Percentiles rank a stretch among this genome's conserved stretches.
phyloP scores from a whole-genome alignment of 2,329 filamentous ascomycete species.

The Emergomyces pasteurianus region DNA sequence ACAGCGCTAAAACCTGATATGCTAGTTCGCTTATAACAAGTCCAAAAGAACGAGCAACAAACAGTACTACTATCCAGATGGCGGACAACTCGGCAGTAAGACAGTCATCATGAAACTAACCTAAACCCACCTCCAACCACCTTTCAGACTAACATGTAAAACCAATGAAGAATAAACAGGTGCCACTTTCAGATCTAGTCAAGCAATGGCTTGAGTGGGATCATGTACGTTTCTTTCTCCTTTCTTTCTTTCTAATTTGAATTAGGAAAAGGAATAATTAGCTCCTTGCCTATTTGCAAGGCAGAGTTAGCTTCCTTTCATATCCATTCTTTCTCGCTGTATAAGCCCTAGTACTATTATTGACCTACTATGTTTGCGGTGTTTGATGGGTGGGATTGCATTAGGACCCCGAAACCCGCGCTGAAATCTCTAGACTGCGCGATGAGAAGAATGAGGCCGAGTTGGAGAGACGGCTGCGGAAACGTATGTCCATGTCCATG shows the following conservation, averaged over 20 bases:
- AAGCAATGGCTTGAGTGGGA: constrained; percentile 49
- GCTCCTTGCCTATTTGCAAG: neutral
- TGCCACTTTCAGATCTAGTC: constrained; percentile 31
- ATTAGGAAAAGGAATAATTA: neutral
- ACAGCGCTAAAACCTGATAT: too few species aligned
- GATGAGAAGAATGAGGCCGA: constrained; percentile 34
- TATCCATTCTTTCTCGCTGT: too few species aligned
- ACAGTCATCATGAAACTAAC: neutral
- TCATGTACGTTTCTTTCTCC: constrained; percentile 28
- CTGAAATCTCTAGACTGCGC: constrained; percentile 43
- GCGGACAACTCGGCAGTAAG: neutral
- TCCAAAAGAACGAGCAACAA: too few species aligned
- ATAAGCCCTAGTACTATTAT: too few species aligned
- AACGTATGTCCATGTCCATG: constrained; percentile 25
- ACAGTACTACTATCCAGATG: neutral
- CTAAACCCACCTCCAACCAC: neutral
- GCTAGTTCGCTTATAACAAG: too few species aligned
- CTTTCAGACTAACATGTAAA: neutral
- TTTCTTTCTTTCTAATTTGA: too few species aligned
- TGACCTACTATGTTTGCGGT: too few species aligned
- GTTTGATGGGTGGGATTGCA: neutral
- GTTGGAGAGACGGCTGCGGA: constrained; percentile 41
- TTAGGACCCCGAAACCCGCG: constrained; percentile 39
- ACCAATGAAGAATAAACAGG: constrained; percentile 18
- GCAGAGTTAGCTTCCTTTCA: neutral